Conservation (phyloP, 2,329 filamentous ascomycete genomes). For the Fusarium foetens region DNA sequence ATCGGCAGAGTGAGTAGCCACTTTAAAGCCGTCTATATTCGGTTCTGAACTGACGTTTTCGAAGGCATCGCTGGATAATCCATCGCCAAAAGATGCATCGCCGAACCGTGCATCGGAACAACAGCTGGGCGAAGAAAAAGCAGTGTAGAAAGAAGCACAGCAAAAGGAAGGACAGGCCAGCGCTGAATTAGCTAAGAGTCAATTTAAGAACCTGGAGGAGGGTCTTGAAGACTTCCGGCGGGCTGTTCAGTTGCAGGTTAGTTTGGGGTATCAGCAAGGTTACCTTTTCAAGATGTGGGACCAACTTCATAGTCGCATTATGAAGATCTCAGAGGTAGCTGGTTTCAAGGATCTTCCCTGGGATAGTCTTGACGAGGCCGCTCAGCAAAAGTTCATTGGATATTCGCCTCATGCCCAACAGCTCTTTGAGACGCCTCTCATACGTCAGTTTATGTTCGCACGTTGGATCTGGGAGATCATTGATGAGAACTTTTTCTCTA, state of each 20-base stretch:
- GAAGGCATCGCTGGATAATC: not conserved
- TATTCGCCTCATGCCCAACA: not conserved
- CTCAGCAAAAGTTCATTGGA: not conserved
- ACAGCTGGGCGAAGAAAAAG: not conserved
- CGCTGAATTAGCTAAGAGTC: no score
- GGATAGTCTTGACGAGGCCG: not conserved
- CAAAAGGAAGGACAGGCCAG: no score
- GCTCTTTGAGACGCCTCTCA: not conserved
- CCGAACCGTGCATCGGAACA: not conserved
- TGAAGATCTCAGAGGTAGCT: not conserved
- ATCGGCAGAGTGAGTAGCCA: not conserved
- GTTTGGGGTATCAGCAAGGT: not conserved
- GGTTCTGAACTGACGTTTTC: not conserved
- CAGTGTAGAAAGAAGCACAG: no score
- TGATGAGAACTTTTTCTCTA: not conserved
- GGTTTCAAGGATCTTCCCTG: not conserved
- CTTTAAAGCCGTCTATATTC: not conserved
- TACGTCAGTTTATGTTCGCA: not conserved
- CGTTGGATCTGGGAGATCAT: constrained; percentile 1
- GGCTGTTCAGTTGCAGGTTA: fast-evolving
- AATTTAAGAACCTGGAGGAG: no score
- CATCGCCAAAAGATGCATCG: not conserved
- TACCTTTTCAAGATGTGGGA: not conserved
- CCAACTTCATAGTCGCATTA: fast-evolving
- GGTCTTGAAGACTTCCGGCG: not conserved